Conservation (phyloP, 495 filamentous ascomycete species). For the Xylona heveae region DNA sequence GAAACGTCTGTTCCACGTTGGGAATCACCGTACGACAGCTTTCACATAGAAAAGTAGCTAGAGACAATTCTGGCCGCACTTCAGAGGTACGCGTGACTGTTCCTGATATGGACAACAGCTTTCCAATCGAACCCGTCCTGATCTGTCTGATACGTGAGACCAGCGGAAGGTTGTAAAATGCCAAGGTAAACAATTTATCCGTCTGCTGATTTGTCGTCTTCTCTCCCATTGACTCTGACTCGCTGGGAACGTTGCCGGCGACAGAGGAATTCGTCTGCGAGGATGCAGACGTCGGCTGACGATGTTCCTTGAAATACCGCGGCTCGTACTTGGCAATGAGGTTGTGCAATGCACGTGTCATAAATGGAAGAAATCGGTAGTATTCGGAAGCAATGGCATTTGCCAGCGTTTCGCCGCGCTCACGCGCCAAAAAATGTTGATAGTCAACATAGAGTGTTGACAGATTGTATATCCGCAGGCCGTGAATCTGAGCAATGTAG, state of each 20-base stretch:
- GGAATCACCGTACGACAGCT: slow-evolving; percentile 57
- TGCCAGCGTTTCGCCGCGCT: slow-evolving; percentile 45
- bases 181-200: slow-evolving; percentile 84
- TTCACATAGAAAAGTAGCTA: slow-evolving; percentile 87
- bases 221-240: slow-evolving; percentile 36
- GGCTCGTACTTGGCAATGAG: slow-evolving; percentile 88
- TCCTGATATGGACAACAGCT: slow-evolving; percentile 82
- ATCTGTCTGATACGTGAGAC: slow-evolving; percentile 78
- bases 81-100: slow-evolving; percentile 94
- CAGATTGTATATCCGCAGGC: slow-evolving; percentile 63
- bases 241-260: slow-evolving; percentile 40
- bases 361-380: slow-evolving; percentile 86
- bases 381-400: slow-evolving; percentile 73
- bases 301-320: slow-evolving; percentile 77
- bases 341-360: slow-evolving; percentile 76
- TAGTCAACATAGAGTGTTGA: slow-evolving; percentile 96
- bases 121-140: slow-evolving; percentile 77
- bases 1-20: slow-evolving; percentile 93
- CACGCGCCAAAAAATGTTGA: slow-evolving; percentile 52
- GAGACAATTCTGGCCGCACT: slow-evolving; percentile 78
- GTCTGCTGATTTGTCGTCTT: slow-evolving; percentile 88
- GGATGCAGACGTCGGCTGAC: slow-evolving; percentile 43
- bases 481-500: slow-evolving; percentile 90
- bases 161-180: slow-evolving; percentile 93
- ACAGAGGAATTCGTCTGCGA: slow-evolving; percentile 44